These are phyloP conservation scores for Gigaspora rosea DNA, from an alignment of 192 early-diverging fungal species.

Conservation along the genomic window DNA sequence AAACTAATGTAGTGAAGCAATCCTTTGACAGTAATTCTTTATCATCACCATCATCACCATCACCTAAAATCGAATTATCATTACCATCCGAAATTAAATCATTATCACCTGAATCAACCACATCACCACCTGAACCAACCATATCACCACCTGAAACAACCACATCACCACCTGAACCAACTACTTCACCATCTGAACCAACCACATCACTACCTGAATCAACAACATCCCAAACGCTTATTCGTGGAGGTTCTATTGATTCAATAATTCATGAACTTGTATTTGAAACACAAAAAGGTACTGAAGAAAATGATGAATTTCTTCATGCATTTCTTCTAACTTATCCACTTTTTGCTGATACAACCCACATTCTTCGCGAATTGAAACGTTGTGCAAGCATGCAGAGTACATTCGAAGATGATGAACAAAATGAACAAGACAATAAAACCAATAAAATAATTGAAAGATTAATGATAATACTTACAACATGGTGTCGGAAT, in stretches of 20 bases:
- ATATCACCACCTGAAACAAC: neutral
- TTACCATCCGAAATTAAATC: too few relatives aligned
- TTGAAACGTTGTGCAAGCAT: constrained; percentile 16
- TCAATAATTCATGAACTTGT: constrained; percentile 69
- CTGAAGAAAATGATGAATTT: constrained; percentile 34
- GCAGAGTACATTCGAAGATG: constrained; percentile 27
- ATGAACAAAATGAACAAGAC: constrained; percentile 12
- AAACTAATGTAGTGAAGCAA: neutral
- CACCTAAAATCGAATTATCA: too few relatives aligned
- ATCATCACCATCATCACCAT: too few relatives aligned
- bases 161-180: neutral
- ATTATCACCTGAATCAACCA: too few relatives aligned
- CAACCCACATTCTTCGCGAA: constrained; percentile 29
- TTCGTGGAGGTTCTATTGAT: constrained; percentile 43
- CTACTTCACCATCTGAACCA: neutral
- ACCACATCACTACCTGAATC: neutral
- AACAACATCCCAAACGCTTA: neutral
- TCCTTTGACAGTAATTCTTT: neutral
- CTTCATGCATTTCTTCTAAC: constrained; percentile 44
- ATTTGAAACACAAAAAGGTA: constrained; percentile 42
- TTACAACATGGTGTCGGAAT: constrained; percentile 38
- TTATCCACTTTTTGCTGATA: constrained; percentile 43
- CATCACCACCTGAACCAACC: too few relatives aligned
- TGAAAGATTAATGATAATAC: constrained; percentile 24
- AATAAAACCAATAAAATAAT: neutral